phyloP scores from a whole-genome alignment of 495 filamentous ascomycete species.

The Penicillium antarcticum region DNA sequence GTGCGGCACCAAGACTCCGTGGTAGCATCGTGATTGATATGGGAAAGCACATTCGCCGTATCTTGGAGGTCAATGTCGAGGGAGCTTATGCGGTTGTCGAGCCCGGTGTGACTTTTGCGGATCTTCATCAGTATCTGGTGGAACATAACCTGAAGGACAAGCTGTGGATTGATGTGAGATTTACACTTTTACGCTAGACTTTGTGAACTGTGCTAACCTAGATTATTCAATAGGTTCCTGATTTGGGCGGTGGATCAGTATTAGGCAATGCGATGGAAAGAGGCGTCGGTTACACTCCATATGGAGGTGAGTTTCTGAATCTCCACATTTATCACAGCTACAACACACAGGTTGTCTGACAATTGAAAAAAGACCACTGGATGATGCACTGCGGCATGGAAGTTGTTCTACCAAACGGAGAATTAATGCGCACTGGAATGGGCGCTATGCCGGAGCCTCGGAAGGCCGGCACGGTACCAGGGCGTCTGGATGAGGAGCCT shows the following conservation, averaged over 20 bases:
- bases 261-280: conserved; percentile 56
- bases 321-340: not conserved
- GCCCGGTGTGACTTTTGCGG: conserved; percentile 56
- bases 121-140: conserved; percentile 50
- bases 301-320: conserved; percentile 29
- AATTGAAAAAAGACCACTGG: conserved; percentile 1
- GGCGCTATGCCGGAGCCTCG: conserved; percentile 32
- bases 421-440: conserved; percentile 57
- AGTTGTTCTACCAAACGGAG: conserved; percentile 53
- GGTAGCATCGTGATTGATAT: conserved; percentile 54
- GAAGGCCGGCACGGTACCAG: not conserved
- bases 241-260: conserved; percentile 55
- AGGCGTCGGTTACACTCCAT: conserved; percentile 55
- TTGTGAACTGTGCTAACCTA: not conserved
- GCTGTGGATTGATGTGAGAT: conserved; percentile 20
- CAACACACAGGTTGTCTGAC: too few relatives aligned
- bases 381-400: conserved; percentile 54
- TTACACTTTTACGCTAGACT: too few relatives aligned
- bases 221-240: conserved; percentile 36
- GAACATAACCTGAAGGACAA: conserved; percentile 31
- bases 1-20: conserved; percentile 51
- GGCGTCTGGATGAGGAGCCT: not conserved
- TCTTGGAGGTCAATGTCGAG: conserved; percentile 52
- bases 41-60: conserved; percentile 51
- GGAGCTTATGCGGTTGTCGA: conserved; percentile 53